These are phyloP conservation scores for Coprinopsis strossmayeri DNA, from an alignment of 768 basidiomycete species.

Conservation along the genomic window DNA sequence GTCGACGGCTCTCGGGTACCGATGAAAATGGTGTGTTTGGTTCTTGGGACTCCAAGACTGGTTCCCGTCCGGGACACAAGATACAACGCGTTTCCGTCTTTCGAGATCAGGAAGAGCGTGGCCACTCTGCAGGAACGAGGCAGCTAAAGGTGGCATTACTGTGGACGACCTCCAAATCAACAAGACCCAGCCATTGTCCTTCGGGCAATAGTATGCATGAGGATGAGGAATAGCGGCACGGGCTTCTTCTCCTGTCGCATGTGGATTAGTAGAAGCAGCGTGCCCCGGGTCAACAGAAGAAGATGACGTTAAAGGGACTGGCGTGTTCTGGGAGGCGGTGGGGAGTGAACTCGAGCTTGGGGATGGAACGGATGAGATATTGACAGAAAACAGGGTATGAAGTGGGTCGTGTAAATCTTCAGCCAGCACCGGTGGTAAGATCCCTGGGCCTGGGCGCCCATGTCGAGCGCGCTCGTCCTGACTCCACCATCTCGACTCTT, in stretches of 20 bases:
- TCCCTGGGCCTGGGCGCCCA: slow-evolving; percentile 62
- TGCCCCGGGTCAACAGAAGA: slow-evolving; percentile 15
- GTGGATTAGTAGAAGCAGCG: slow-evolving; percentile 6
- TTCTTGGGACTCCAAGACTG: slow-evolving; percentile 42
- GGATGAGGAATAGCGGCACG: slow-evolving; percentile 73
- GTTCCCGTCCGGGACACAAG: slow-evolving; percentile 50
- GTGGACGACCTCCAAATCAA: slow-evolving; percentile 62
- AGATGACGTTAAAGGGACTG: slow-evolving; percentile 17
- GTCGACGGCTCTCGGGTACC: slow-evolving; percentile 64
- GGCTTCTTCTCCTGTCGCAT: slow-evolving; percentile 50
- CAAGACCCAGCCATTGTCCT: slow-evolving; percentile 80
- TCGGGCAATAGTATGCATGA: slow-evolving; percentile 76
- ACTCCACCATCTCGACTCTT: slow-evolving; percentile 73
- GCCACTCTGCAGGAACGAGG: slow-evolving; percentile 39
- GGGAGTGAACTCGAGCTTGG: slow-evolving; percentile 12
- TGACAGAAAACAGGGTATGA: slow-evolving; percentile 64
- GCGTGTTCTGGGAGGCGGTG: slow-evolving; percentile 11
- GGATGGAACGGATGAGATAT: slow-evolving; percentile 22
- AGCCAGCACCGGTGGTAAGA: slow-evolving; percentile 61
- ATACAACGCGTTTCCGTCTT: slow-evolving; percentile 38
- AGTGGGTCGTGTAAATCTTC: slow-evolving; percentile 66
- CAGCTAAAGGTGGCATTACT: slow-evolving; percentile 53
- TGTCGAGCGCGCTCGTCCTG: slow-evolving; percentile 33
- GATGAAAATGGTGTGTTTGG: slow-evolving; percentile 78
- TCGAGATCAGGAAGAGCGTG: slow-evolving; percentile 49